A percentile compares a stretch with the other conserved stretches of the same genome.
Conservation (phyloP, 192 early-diverging fungal species). For the Umbelopsis vinacea region DNA sequence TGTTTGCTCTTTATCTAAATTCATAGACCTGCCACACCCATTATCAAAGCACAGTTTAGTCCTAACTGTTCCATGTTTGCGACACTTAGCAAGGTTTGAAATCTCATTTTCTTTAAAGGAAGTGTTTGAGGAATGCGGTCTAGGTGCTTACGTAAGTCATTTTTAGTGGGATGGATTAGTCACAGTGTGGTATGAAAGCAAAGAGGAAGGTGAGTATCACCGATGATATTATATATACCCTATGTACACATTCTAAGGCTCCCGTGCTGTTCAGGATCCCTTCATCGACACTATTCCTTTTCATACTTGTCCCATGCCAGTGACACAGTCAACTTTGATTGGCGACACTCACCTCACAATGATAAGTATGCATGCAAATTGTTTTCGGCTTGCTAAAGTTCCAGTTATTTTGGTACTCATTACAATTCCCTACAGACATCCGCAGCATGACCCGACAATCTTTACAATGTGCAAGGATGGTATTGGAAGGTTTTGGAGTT, state of each 20-base stretch:
- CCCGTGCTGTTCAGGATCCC: background rate
- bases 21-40: conserved; percentile 40
- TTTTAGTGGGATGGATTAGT: conserved; percentile 65
- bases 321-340: conserved; percentile 63
- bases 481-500: conserved; percentile 74
- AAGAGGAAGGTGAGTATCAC: conserved; percentile 19
- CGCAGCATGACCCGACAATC: conserved; percentile 42
- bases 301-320: conserved; percentile 69
- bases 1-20: background rate
- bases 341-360: conserved; percentile 54
- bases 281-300: conserved; percentile 48
- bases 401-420: no score
- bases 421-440: conserved; percentile 5
- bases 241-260: background rate
- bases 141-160: background rate
- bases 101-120: background rate
- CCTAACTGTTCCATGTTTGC: conserved; percentile 66
- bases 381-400: no score
- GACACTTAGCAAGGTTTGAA: conserved; percentile 58
- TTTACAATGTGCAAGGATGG: conserved; percentile 74
- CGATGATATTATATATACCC: no score
- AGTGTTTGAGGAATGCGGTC: background rate
- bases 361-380: conserved; percentile 31
- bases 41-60: conserved; percentile 59
- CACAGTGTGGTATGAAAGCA: conserved; percentile 63